A percentile compares a stretch with the other conserved stretches of the same genome.
Conservation (phyloP, 495 filamentous ascomycete genomes). For the Neurospora sublineolata region DNA sequence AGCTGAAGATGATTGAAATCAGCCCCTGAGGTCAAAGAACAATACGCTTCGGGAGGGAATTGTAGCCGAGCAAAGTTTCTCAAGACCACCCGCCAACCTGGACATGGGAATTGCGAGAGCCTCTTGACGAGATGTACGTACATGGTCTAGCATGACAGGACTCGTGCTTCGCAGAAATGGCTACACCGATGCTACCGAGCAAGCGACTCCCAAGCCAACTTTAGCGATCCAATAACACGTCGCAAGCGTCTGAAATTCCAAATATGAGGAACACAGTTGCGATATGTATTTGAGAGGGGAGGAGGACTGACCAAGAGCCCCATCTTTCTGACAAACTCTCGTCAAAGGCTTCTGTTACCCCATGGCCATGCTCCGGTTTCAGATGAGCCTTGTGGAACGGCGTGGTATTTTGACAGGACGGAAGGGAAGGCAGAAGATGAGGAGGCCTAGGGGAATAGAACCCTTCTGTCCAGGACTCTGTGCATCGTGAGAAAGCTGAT, state of each 20-base stretch:
- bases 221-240: neutral
- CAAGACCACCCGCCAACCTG: neutral
- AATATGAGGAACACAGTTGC: neutral
- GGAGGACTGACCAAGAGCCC: neutral
- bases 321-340: neutral
- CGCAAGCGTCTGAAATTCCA: neutral
- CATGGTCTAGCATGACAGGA: neutral
- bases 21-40: neutral
- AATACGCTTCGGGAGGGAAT: neutral
- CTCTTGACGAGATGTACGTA: neutral
- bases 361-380: slow-evolving; percentile 1
- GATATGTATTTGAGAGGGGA: neutral
- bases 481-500: neutral
- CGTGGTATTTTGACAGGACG: slow-evolving; percentile 18
- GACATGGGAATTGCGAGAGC: neutral
- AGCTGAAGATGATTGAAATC: neutral
- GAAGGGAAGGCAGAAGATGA: slow-evolving; percentile 7
- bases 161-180: neutral
- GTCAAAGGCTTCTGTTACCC: neutral
- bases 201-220: neutral
- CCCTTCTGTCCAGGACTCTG: neutral
- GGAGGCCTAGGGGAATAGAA: slow-evolving; percentile 9
- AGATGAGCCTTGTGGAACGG: slow-evolving; percentile 8
- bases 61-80: neutral
- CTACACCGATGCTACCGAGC: neutral